Base-by-base conservation (phyloP, 139 green algal species). In the Diplosphaera chodatii region DNA sequence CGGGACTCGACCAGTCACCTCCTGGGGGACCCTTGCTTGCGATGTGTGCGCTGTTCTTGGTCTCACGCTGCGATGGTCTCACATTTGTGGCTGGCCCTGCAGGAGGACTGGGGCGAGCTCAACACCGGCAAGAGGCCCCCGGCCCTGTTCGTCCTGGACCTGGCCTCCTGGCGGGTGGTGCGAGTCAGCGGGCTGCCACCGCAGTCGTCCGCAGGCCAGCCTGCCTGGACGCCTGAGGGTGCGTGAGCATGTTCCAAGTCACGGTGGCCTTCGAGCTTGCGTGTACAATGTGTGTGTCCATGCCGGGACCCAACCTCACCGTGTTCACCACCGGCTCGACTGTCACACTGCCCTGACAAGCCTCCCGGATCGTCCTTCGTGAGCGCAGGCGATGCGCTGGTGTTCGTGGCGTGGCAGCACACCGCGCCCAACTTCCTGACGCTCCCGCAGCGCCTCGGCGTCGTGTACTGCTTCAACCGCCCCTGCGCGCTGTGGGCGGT, bases 401-500 rank as follows among this genome's bases (percentile, higher is more conserved):
- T 94, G 31, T 84, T 88, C 40, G 85, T 92, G n/a, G 87, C 69
- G 6, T 98, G 93, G 93, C 71, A 78, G 31, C 79, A 93, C 70
- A 48, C 64, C 16, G 33, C 79, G 6, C 40, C 65, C 32, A 93
- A 90, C 75, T 91, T 95, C 68, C 84, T 79, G 1, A n/a, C 10
- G 8, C 34, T 84, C n/a, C 18, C 56, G 6, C 70, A 79, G 55
- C 74, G 77, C 28, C 82, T 98, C 32, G 93, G 93, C 40, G 90
- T 96, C 4, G 83, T 96, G 0, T 93, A 91, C 78, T 98, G 93
- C 82, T 87, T 89, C 75, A 98, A 97, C 80, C 85, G 93, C 25
- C 85, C 86, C 3, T 91, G 86, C 67, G 34, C 59, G 28, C 59
- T 96, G 62, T 32, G 20, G 37, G 37, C 33, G 34, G 37, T 32